These are phyloP conservation scores for Helichrysum umbraculigerum DNA, from an alignment of 129 eudicot genomes.

Conservation along the genomic window DNA sequence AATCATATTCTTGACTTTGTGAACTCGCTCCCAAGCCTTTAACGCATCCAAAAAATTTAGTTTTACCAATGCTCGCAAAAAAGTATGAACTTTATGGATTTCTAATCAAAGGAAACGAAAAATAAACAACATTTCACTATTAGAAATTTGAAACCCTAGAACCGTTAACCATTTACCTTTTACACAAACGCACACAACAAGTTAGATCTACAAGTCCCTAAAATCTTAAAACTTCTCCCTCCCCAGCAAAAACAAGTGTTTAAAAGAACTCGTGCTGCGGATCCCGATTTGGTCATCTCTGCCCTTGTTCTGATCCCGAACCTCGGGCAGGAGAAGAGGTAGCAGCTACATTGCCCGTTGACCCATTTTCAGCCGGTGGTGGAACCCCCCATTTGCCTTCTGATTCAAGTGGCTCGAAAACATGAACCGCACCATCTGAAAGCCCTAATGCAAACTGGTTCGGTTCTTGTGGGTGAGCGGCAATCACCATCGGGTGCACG, in stretches of 20 bases:
- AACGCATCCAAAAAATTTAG: too few species aligned
- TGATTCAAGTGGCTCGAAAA: slow-evolving; percentile 90
- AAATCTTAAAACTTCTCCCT: slow-evolving; percentile 9
- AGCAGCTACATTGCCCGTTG: slow-evolving; percentile 62
- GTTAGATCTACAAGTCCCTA: slow-evolving; percentile 35
- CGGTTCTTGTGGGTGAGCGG: slow-evolving; percentile 94
- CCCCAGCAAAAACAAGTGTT: slow-evolving; percentile 37
- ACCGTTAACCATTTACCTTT: slow-evolving; percentile 23
- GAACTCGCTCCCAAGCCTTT: too few species aligned
- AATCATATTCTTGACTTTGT: too few species aligned
- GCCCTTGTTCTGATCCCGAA: slow-evolving; percentile 75
- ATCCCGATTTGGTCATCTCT: slow-evolving; percentile 49
- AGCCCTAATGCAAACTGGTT: slow-evolving; percentile 95
- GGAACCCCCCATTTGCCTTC: slow-evolving; percentile 93
- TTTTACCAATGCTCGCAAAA: not conserved
- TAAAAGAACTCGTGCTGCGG: slow-evolving; percentile 38
- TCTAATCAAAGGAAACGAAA: not conserved
- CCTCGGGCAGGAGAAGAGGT: slow-evolving; percentile 72
- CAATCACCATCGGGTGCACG: slow-evolving; percentile 81
- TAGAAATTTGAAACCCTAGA: slow-evolving; percentile 21
- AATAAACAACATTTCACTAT: slow-evolving; percentile 24
- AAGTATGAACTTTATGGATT: not conserved
- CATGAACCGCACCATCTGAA: slow-evolving; percentile 87
- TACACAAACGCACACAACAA: slow-evolving; percentile 22
- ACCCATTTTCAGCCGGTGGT: slow-evolving; percentile 75